A percentile compares a stretch with the other conserved stretches of the same genome.
Evolutionary conservation across 441 rosid genomes (phyloP).

Genomic region (Erodium moschatum): DNA sequence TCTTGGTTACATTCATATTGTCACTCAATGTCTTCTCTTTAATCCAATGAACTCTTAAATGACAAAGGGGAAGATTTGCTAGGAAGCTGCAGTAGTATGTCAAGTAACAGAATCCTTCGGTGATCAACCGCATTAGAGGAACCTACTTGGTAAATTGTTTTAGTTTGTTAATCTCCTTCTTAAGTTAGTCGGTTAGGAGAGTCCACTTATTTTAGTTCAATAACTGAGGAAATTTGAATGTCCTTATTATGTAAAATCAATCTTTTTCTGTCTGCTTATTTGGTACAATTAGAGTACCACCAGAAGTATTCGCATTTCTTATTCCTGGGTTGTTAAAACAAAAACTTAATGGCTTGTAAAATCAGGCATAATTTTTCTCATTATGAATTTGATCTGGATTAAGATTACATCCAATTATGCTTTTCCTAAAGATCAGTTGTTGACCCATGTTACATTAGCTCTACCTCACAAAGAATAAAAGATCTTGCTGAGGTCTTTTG

Average conservation of each 20-base stretch:
- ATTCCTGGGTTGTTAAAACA: background rate
- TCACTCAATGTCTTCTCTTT: background rate
- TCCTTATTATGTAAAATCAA: background rate
- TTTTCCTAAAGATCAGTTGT: background rate
- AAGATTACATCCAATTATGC: background rate
- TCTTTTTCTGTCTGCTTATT: background rate
- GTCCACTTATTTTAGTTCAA: background rate
- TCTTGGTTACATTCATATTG: background rate
- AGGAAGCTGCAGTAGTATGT: background rate
- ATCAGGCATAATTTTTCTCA: background rate
- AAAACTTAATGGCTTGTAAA: background rate
- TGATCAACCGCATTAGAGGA: background rate
- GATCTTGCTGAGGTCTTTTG: background rate
- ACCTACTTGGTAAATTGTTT: background rate
- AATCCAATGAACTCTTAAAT: background rate
- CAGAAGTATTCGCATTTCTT: background rate
- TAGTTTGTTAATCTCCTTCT: background rate
- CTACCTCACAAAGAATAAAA: background rate
- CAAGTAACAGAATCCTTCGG: background rate
- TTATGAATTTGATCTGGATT: background rate
- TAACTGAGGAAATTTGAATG: background rate
- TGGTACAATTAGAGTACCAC: background rate
- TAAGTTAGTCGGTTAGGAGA: background rate
- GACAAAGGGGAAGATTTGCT: conserved; percentile 1
- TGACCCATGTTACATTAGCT: background rate